Evolutionary conservation across 2,329 filamentous ascomycete genomes (phyloP).

Genomic region (Huntiella abstrusa): DNA sequence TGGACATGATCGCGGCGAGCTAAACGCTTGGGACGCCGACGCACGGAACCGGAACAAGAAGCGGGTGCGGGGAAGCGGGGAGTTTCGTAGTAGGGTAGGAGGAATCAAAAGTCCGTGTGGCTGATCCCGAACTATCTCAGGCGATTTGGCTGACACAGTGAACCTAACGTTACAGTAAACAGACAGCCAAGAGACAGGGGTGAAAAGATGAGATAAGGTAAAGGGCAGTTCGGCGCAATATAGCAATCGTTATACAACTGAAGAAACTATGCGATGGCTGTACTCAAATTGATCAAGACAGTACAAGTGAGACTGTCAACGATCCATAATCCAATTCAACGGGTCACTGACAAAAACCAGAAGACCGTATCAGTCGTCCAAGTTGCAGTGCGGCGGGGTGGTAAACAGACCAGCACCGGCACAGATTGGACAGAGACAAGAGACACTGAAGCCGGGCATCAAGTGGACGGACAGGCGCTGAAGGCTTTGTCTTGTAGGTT

Average conservation of each 20-base stretch:
- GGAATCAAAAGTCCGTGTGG: neutral
- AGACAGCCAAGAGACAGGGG: neutral
- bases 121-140: neutral
- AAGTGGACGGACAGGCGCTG: slow-evolving; percentile 1
- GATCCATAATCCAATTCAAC: slow-evolving; percentile 10
- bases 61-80: neutral
- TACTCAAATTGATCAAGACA: slow-evolving; percentile 6
- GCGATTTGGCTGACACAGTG: neutral
- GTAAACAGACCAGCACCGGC: slow-evolving; percentile 8
- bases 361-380: no score
- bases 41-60: neutral
- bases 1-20: slow-evolving; percentile 3
- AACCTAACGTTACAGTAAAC: neutral
- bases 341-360: no score
- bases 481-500: no score
- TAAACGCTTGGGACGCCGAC: neutral
- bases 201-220: neutral
- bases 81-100: neutral
- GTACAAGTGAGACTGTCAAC: slow-evolving; percentile 9
- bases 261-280: neutral
- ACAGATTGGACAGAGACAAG: neutral
- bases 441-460: slow-evolving; percentile 4
- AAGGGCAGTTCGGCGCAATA: neutral
- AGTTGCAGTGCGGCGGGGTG: slow-evolving; percentile 2
- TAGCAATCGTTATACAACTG: neutral